Conservation (phyloP, 2,329 filamentous ascomycete genomes). For the Incumbomyces delicatus region DNA sequence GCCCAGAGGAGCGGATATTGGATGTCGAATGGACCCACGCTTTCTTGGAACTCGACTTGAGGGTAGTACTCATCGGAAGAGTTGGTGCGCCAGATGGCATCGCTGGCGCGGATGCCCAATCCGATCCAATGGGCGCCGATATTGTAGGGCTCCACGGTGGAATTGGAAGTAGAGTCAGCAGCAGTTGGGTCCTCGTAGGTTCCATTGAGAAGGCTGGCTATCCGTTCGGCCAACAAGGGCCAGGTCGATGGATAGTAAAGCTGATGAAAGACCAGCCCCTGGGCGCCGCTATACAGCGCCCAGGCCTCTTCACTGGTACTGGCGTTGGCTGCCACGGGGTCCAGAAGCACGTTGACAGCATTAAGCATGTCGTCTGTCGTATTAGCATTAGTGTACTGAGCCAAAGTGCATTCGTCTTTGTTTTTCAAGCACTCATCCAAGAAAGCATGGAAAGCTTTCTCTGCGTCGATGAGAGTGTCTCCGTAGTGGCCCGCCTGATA, state of each 20-base stretch:
- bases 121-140: slow-evolving; percentile 1
- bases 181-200: not conserved
- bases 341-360: slow-evolving; percentile 4
- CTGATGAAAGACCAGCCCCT: not conserved
- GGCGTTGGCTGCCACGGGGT: slow-evolving; percentile 2
- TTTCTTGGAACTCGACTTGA: not conserved
- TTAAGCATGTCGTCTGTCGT: slow-evolving; percentile 2
- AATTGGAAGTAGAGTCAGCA: not conserved
- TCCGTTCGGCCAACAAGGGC: slow-evolving; percentile 3
- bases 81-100: slow-evolving; percentile 6
- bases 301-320: not conserved
- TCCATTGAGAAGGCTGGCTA: slow-evolving; percentile 1
- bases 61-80: slow-evolving; percentile 2
- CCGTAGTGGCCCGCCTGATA: slow-evolving; percentile 8
- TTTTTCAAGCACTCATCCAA: slow-evolving; percentile 6
- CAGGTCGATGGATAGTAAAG: slow-evolving; percentile 7
- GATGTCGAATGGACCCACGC: slow-evolving; percentile 4
- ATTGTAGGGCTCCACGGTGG: not conserved
- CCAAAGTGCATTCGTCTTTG: slow-evolving; percentile 2
- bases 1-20: slow-evolving; percentile 8
- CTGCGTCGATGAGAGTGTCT: not conserved
- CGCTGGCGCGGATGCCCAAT: slow-evolving; percentile 11
- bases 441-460: slow-evolving; percentile 7
- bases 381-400: not conserved
- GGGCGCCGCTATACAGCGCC: not conserved